Conservation (phyloP, 768 basidiomycete species). For the Leccinum truebloodii region DNA sequence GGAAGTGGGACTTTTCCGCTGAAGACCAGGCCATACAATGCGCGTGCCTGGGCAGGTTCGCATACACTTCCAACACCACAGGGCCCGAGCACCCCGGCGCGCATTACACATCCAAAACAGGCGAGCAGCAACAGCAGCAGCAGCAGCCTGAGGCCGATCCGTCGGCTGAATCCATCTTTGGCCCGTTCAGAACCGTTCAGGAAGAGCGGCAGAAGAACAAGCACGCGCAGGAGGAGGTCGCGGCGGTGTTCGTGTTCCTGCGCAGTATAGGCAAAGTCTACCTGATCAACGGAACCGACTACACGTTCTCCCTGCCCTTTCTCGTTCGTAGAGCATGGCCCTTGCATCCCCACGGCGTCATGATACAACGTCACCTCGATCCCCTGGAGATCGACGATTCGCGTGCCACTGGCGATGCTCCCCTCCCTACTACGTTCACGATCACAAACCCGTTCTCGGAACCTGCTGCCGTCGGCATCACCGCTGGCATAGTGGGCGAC, state of each 20-base stretch:
- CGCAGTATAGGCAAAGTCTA: constrained; percentile 74
- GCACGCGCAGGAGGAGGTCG: constrained; percentile 39
- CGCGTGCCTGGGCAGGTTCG: constrained; percentile 76
- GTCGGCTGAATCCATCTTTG: constrained; percentile 35
- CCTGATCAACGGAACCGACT: constrained; percentile 68
- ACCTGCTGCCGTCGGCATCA: constrained; percentile 68
- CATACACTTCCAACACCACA: constrained; percentile 43
- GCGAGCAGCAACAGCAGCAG: constrained; percentile 9
- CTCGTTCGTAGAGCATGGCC: constrained; percentile 80
- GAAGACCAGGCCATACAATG: constrained; percentile 75
- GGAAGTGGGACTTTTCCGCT: constrained; percentile 73
- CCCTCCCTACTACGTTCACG: constrained; percentile 80
- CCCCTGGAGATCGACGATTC: constrained; percentile 66
- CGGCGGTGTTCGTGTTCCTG: constrained; percentile 76
- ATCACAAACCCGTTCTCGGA: constrained; percentile 78
- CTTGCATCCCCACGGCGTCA: constrained; percentile 71
- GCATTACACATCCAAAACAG: constrained; percentile 29
- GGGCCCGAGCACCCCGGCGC: constrained; percentile 28
- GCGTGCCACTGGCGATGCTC: constrained; percentile 59
- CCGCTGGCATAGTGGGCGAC: constrained; percentile 56
- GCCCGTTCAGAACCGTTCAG: constrained; percentile 43
- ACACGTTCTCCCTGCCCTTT: constrained; percentile 80
- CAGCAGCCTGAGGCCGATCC: constrained; percentile 8
- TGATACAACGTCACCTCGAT: constrained; percentile 76
- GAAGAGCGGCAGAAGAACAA: constrained; percentile 43